Conservation (phyloP, 1,284 basidiomycete species). For the Tremellales sp. region DNA sequence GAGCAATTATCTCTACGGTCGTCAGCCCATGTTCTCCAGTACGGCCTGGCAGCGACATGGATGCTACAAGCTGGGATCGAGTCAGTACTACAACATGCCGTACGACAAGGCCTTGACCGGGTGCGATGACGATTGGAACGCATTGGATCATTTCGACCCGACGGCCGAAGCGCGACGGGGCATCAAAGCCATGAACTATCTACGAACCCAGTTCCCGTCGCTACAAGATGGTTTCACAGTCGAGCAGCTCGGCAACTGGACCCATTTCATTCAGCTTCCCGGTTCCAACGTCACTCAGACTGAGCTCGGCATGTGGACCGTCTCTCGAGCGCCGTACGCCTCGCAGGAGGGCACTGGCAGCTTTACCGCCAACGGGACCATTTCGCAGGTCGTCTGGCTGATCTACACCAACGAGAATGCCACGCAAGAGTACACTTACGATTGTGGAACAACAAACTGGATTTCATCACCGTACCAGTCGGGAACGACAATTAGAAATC, state of each 20-base stretch:
- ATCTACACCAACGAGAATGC: constrained; percentile 78
- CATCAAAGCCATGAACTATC: constrained; percentile 65
- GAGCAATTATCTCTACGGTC: constrained; percentile 76
- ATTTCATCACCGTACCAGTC: constrained; percentile 70
- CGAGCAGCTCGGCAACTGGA: constrained; percentile 76
- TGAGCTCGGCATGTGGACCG: constrained; percentile 81
- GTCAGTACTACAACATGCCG: constrained; percentile 86
- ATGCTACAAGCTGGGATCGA: constrained; percentile 80
- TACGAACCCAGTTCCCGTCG: constrained; percentile 64
- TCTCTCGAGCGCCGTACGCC: constrained; percentile 61
- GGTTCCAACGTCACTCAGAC: constrained; percentile 75
- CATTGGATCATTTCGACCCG: constrained; percentile 90
- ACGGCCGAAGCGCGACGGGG: constrained; percentile 70
- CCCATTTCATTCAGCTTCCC: constrained; percentile 66
- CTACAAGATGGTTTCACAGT: constrained; percentile 81
- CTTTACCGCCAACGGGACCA: constrained; percentile 49
- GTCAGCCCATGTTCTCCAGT: constrained; percentile 81
- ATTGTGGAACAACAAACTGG: constrained; percentile 60
- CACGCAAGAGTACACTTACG: constrained; percentile 60
- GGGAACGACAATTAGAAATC: constrained; percentile 62
- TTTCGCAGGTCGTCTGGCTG: constrained; percentile 65
- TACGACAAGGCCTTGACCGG: constrained; percentile 71
- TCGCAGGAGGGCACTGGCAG: constrained; percentile 53
- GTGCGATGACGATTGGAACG: constrained; percentile 81
- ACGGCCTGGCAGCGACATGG: constrained; percentile 87